Evolutionary conservation across 2,329 filamentous ascomycete genomes (phyloP).

Genomic region (Pseudocercospora musae): DNA sequence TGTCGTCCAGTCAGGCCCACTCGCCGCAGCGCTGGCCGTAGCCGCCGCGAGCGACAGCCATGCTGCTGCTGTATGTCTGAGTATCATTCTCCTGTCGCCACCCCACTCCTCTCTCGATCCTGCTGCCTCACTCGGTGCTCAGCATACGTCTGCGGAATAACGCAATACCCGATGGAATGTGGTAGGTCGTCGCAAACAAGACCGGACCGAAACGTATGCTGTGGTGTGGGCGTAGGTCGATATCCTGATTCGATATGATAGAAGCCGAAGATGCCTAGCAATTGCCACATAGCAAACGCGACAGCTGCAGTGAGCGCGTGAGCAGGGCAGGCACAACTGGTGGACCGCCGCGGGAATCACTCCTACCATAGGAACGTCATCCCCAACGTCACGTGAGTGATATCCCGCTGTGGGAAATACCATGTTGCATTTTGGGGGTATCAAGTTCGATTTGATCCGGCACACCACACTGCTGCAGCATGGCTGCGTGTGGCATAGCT

Average conservation of each 20-base stretch:
- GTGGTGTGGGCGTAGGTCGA: neutral
- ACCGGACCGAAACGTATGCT: neutral
- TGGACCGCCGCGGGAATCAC: too few relatives aligned
- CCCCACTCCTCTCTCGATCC: neutral
- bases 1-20: slow-evolving; percentile 23
- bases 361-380: neutral
- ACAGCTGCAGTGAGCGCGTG: neutral
- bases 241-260: neutral
- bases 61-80: neutral
- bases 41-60: slow-evolving; percentile 4
- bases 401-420: neutral
- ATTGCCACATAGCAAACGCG: neutral
- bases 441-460: slow-evolving; percentile 1
- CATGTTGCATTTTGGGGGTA: neutral
- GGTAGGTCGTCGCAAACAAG: neutral
- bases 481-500: neutral
- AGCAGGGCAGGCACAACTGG: too few relatives aligned
- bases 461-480: slow-evolving; percentile 3
- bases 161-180: neutral
- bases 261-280: neutral
- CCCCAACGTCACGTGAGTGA: neutral
- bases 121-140: neutral
- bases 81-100: neutral
- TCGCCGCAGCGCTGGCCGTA: neutral
- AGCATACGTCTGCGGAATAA: neutral